A percentile compares a stretch with the other conserved stretches of the same genome.
These are phyloP conservation scores for Agastache rugosa DNA, from an alignment of 257 asterid species.

Conservation along the genomic window DNA sequence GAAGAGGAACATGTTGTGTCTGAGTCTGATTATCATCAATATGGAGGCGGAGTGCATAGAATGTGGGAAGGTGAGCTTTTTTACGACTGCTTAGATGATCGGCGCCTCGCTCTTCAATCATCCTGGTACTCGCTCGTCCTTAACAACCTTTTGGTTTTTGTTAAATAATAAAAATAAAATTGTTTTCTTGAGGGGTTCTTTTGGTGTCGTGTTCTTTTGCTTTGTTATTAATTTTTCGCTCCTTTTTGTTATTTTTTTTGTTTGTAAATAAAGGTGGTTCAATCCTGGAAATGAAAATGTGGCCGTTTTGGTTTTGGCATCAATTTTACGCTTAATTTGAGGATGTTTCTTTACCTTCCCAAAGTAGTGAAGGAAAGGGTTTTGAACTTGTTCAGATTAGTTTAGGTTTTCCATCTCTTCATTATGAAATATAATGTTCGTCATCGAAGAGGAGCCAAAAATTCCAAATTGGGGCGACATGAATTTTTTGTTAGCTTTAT, in stretches of 20 bases:
- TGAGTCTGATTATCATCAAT: constrained; percentile 34
- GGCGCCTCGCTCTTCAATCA: constrained; percentile 77
- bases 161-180: no score
- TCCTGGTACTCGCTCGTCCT: constrained; percentile 54
- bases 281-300: neutral
- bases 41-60: constrained; percentile 73
- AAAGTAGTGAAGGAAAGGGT: neutral
- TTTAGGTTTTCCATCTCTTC: neutral
- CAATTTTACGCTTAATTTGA: constrained; percentile 13
- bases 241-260: neutral
- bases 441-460: neutral
- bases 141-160: neutral
- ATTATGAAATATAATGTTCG: constrained; percentile 19
- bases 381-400: constrained; percentile 8
- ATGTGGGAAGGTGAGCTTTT: constrained; percentile 98
- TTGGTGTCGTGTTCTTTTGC: no score
- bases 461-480: neutral
- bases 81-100: constrained; percentile 76
- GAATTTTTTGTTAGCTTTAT: no score
- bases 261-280: neutral
- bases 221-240: no score
- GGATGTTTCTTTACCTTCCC: neutral
- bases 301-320: constrained; percentile 13
- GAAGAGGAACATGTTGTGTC: constrained; percentile 39
- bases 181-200: no score